Percentiles rank a stretch among this genome's conserved stretches.
Conservation (phyloP, 306 rosid genomes). For the Ormosia emarginata region DNA sequence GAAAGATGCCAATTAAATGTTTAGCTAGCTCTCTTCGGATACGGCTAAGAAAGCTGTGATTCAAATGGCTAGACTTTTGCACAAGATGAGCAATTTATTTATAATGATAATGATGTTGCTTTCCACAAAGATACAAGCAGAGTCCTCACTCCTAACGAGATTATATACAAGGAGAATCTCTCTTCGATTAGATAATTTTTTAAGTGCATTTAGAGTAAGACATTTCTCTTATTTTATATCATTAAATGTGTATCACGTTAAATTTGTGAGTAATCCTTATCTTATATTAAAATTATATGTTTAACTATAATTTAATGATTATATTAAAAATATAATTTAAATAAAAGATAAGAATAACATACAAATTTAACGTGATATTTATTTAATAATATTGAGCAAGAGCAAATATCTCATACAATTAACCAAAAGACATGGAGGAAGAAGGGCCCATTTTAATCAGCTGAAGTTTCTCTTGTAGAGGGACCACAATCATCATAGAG, state of each 20-base stretch:
- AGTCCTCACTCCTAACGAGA: neutral
- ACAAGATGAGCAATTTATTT: constrained; percentile 7
- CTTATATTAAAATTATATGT: too few relatives aligned
- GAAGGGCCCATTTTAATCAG: neutral
- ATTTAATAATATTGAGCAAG: too few relatives aligned
- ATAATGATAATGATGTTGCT: constrained; percentile 22
- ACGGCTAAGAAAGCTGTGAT: neutral
- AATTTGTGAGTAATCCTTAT: too few relatives aligned
- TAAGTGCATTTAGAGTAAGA: too few relatives aligned
- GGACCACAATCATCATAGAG: constrained; percentile 57
- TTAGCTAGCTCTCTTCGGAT: constrained; percentile 12
- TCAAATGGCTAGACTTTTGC: constrained; percentile 16
- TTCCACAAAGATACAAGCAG: neutral
- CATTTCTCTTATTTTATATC: too few relatives aligned
- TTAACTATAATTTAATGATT: too few relatives aligned
- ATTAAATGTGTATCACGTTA: too few relatives aligned
- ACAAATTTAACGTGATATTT: too few relatives aligned
- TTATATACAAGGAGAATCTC: neutral
- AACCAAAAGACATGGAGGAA: neutral
- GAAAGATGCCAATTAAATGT: constrained; percentile 11
- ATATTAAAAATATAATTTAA: too few relatives aligned
- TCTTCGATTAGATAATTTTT: too few relatives aligned
- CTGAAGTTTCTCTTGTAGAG: constrained; percentile 21
- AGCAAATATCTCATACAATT: neutral
- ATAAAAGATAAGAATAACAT: too few relatives aligned